A percentile compares a stretch with the other conserved stretches of the same genome.
phyloP scores from a whole-genome alignment of 345 rosid genomes.

The Stellera chamaejasme region DNA sequence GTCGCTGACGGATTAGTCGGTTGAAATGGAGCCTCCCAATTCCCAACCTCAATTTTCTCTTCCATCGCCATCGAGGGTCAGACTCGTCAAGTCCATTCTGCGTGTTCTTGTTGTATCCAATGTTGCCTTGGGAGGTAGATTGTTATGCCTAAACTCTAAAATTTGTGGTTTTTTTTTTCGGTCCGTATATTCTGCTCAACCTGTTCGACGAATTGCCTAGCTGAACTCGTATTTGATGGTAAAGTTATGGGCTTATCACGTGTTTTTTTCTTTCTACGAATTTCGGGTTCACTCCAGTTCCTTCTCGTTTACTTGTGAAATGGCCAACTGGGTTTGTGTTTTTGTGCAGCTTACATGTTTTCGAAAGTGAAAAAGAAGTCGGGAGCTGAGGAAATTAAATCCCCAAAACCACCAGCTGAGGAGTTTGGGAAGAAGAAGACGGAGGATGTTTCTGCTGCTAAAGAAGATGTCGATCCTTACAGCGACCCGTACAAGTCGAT shows the following conservation, averaged over 20 bases:
- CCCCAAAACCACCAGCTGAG: constrained; percentile 17
- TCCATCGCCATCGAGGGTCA: constrained; percentile 23
- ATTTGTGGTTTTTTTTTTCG: neutral
- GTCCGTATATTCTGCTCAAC: neutral
- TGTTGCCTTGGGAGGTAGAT: constrained; percentile 66
- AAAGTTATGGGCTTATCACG: neutral
- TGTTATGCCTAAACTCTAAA: neutral
- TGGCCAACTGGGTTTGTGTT: neutral
- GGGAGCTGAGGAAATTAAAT: constrained; percentile 11
- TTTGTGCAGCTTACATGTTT: constrained; percentile 60
- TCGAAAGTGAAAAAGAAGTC: constrained; percentile 36
- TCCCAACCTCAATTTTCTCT: constrained; percentile 17
- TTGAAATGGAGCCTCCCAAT: constrained; percentile 30
- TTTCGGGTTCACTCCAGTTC: too few relatives aligned
- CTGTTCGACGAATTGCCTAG: constrained; percentile 34
- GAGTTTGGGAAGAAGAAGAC: constrained; percentile 22
- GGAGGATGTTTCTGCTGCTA: neutral
- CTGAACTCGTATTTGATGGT: neutral
- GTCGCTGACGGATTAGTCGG: neutral
- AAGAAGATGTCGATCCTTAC: constrained; percentile 18
- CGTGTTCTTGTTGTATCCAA: constrained; percentile 57
- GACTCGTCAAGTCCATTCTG: constrained; percentile 34
- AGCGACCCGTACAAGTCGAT: constrained; percentile 1
- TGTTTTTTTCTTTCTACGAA: too few relatives aligned
- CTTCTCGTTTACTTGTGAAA: too few relatives aligned